Evolutionary conservation across 2,329 filamentous ascomycete genomes (phyloP).

Genomic region (Tolypocladium guangdongense): DNA sequence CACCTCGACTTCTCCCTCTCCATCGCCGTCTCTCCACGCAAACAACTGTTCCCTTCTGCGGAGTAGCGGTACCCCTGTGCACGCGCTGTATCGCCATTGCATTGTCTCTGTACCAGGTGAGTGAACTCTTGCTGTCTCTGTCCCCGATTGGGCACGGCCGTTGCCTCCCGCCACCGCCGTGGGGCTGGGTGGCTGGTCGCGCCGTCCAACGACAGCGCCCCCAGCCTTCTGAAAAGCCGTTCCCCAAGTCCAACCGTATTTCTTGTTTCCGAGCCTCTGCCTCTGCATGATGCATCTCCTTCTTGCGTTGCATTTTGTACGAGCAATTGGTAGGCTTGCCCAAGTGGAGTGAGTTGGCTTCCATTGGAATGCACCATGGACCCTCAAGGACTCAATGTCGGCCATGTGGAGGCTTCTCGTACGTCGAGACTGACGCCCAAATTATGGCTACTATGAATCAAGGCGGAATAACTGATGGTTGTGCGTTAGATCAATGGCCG

Average conservation of each 20-base stretch:
- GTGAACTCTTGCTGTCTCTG: not conserved
- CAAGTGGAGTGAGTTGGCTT: constrained; percentile 20
- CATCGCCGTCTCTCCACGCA: not conserved
- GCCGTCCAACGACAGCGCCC: not conserved
- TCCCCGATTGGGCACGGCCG: not conserved
- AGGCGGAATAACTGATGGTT: constrained; percentile 2
- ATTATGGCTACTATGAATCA: not conserved
- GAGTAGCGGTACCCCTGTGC: too few species aligned
- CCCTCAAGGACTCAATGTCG: constrained; percentile 23
- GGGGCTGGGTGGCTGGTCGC: constrained; percentile 7
- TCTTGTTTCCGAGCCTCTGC: constrained; percentile 11
- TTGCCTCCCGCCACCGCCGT: not conserved
- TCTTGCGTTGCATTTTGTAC: constrained; percentile 18
- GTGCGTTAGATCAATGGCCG: constrained; percentile 4
- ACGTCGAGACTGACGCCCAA: constrained; percentile 12
- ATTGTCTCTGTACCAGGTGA: not conserved
- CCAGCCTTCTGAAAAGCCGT: constrained; percentile 5
- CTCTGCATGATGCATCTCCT: constrained; percentile 18
- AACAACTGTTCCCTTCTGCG: not conserved
- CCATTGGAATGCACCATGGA: constrained; percentile 21
- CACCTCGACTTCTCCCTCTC: not conserved
- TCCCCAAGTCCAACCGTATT: constrained; percentile 21
- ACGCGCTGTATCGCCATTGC: not conserved
- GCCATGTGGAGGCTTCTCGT: constrained; percentile 26
- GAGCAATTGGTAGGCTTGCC: constrained; percentile 22